Base-by-base conservation (phyloP, 768 basidiomycete species). In the Stropharia rugosoannulata region DNA sequence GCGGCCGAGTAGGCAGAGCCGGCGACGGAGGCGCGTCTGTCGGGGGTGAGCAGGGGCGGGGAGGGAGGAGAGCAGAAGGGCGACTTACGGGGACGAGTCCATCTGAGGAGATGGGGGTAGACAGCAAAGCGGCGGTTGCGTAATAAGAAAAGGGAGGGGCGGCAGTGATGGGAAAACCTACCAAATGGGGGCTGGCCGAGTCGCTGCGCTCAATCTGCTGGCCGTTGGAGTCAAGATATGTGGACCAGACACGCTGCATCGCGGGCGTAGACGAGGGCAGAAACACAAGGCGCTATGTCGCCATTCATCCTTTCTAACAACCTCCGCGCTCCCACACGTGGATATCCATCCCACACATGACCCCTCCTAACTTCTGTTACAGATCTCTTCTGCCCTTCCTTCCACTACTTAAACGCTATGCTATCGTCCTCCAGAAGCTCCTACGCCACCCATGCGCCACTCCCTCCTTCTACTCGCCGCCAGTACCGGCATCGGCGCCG, bases 241-340 rank as follows among this genome's bases (percentile, higher is more conserved):
- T 76, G 27, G 79, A 81, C 80, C 82, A 82, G 50, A 80, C 70
- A 25, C 79, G 74, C 60, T 82, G 76, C 79, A 82, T 82, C 18
- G 50, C 16, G 15, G 19, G 37, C 19, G 16, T n/a, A 39, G 55
- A 36, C 27, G 40, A 19, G 25, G 52, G 19, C 36, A 36, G 43
- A 38, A 16, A 25, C 22, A 51, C 25, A 27, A 25, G 22, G 11
- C 18, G 49, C 19, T 12, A 22, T 22, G 22, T 22, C 22, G 22
- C 22, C 37, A 51, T 16, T 12, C 22, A 38, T n/a, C 40, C 40
- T 10, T 22, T 22, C 42, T 43, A 19, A 43, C 42, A 43, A 43
- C 42, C 42, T 12, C 42, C n/a, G 42, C 22, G 18, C 42, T 43
- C 42, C 12, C 39, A 41, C 39, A 32, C 29, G 29, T 32, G 29